Conservation (phyloP, 2,329 filamentous ascomycete species). For the Talaromyces amestolkiae region DNA sequence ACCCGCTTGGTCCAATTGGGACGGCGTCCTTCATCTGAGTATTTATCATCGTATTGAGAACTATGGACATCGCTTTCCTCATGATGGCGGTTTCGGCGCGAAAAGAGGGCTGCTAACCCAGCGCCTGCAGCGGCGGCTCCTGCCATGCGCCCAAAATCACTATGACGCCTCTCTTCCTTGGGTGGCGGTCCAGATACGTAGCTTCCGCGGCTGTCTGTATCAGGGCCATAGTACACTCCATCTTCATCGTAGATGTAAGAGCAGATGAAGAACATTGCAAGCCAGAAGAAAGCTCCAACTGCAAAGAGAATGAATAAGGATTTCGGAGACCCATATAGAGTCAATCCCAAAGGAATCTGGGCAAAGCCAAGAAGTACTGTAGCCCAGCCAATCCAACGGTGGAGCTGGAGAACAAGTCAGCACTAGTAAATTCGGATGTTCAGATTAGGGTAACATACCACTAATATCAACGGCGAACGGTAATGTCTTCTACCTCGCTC, state of each 20-base stretch:
- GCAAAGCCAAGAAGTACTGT: slow-evolving; percentile 78
- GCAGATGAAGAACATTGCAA: slow-evolving; percentile 76
- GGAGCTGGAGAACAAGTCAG: slow-evolving; percentile 54
- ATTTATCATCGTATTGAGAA: slow-evolving; percentile 66
- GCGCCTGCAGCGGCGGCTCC: slow-evolving; percentile 58
- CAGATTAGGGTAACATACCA: slow-evolving; percentile 44
- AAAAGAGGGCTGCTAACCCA: slow-evolving; percentile 55
- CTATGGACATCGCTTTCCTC: slow-evolving; percentile 46
- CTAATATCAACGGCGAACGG: slow-evolving; percentile 57
- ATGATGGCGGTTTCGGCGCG: slow-evolving; percentile 42
- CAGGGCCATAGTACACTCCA: slow-evolving; percentile 51
- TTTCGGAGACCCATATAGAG: slow-evolving; percentile 86
- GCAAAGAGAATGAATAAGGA: slow-evolving; percentile 82
- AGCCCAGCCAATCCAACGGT: slow-evolving; percentile 81
- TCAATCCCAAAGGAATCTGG: slow-evolving; percentile 84
- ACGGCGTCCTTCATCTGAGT: slow-evolving; percentile 56
- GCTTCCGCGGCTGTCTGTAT: slow-evolving; percentile 59
- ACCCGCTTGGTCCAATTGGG: slow-evolving; percentile 56
- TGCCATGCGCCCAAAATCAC: slow-evolving; percentile 50
- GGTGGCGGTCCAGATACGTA: slow-evolving; percentile 54
- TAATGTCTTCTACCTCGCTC: slow-evolving; percentile 53
- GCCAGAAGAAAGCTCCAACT: slow-evolving; percentile 69
- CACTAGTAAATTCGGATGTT: not conserved
- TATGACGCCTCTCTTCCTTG: slow-evolving; percentile 45
- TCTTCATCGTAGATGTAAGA: slow-evolving; percentile 63